Conservation (phyloP, 2,329 filamentous ascomycete species). For the Fusarium sp. region DNA sequence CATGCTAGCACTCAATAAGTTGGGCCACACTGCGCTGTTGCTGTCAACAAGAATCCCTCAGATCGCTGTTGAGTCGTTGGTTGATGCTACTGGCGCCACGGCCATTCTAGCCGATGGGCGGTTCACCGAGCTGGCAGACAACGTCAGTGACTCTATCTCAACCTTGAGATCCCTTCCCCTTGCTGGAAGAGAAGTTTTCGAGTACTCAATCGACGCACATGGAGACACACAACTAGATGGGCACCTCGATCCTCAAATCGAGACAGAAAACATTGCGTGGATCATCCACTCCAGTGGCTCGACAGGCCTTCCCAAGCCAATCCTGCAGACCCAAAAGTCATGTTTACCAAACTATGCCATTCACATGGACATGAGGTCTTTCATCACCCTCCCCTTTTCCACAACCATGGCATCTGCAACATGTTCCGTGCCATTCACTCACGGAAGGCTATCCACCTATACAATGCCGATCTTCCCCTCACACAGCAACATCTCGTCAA, state of each 20-base stretch:
- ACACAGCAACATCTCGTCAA: conserved; percentile 61
- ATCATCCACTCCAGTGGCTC: conserved; percentile 58
- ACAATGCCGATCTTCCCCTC: conserved; percentile 67
- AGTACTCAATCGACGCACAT: not conserved
- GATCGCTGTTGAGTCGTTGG: conserved; percentile 31
- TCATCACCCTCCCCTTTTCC: conserved; percentile 70
- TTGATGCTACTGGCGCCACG: conserved; percentile 29
- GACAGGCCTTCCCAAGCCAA: conserved; percentile 72
- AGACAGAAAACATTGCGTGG: conserved; percentile 19
- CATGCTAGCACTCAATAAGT: conserved; percentile 63
- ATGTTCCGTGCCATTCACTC: conserved; percentile 65
- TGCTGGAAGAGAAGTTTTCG: not conserved
- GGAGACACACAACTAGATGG: conserved; percentile 15
- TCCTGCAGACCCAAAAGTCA: conserved; percentile 66
- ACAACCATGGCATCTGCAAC: conserved; percentile 69
- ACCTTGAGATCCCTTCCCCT: not conserved
- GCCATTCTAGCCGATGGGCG: conserved; percentile 30
- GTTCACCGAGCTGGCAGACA: conserved; percentile 23
- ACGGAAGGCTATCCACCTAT: conserved; percentile 63
- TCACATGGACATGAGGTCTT: conserved; percentile 57
- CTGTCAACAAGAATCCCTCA: conserved; percentile 36
- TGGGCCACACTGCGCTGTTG: conserved; percentile 61
- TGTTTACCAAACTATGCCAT: conserved; percentile 62
- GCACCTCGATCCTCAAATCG: conserved; percentile 16
- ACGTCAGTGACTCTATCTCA: conserved; percentile 20